Base-by-base conservation (phyloP, 805 yeast species). In the Scheffersomyces lignosus region DNA sequence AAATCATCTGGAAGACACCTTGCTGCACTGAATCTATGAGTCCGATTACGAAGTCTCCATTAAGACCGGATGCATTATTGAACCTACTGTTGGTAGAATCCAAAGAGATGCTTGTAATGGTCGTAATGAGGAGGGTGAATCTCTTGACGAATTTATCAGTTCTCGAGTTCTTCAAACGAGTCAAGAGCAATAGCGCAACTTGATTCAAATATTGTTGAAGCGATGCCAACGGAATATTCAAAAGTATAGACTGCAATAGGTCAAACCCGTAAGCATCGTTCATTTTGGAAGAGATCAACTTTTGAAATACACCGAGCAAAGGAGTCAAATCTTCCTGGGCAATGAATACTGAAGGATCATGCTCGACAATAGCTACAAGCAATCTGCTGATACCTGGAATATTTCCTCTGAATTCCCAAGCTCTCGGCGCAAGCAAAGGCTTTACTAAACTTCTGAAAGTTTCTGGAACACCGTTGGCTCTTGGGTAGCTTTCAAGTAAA, bases 281-380 rank as follows among this genome's bases (percentile, higher is more conserved):
- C 12, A 80, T 74, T 47, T 83, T 85, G 0, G 97, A 87, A 1
- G 96, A 80, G 34, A 93, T 79, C 47, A 93, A 70, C 58, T 90
- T 88, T 65, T 95, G 99, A 71, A 87, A 95, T n/a, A 93, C 96
- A 27, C 99, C 99, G 27, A 93, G 68, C 20, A 93, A 76, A 3
- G 97, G 96, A 24, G 85, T 77, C 28, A 88, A 58, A 51, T 46
- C 69, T 18, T 52, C 56, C 5, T 45, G 63, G 15, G 52, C 52
- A 14, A 52, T 46, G 44, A 76, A 75, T 1, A 61, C 52, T 2
- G 52, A 32, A 2, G 76, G 67, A 33, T 73, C 73, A 31, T 75
- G 78, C 30, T 60, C 60, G 23, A 84, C 63, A 15, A 91, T 80
- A 5, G 87, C 80, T 37, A 80, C 75, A 27, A 93, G 66, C 34